Evolutionary conservation across 352 stramenopile genomes (phyloP).

Genomic region (Phytopythium delawarense): DNA sequence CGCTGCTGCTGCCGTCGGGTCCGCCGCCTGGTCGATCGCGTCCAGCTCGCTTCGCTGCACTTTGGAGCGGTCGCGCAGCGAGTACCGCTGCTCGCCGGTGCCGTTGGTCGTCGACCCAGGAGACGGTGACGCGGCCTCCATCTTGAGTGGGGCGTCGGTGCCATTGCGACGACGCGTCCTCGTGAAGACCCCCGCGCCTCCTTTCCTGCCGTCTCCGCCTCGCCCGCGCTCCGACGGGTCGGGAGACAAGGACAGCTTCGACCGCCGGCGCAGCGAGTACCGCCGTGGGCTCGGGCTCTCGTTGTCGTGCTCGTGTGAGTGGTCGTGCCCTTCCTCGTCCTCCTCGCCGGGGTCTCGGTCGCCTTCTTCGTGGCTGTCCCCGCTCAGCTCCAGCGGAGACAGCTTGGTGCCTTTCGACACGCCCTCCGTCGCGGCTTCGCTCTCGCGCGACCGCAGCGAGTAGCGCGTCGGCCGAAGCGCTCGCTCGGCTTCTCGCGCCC

Average conservation of each 20-base stretch:
- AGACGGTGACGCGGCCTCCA: conserved; percentile 10
- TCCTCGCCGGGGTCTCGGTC: conserved; percentile 21
- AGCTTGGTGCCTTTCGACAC: conserved; percentile 11
- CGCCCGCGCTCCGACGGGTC: not conserved
- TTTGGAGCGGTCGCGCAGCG: conserved; percentile 69
- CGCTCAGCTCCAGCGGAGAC: conserved; percentile 24
- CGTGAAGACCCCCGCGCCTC: conserved; percentile 11
- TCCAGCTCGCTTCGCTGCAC: conserved; percentile 31
- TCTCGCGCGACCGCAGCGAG: conserved; percentile 50
- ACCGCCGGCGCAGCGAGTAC: conserved; percentile 9
- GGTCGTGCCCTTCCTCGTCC: conserved; percentile 13
- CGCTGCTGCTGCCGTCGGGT: conserved; percentile 29
- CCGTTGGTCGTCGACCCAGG: conserved; percentile 14
- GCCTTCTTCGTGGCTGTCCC: conserved; percentile 12
- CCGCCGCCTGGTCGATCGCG: conserved; percentile 23
- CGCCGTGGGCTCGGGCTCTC: conserved; percentile 13
- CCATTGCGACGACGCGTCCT: conserved; percentile 22
- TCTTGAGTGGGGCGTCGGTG: conserved; percentile 12
- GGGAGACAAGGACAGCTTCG: not conserved
- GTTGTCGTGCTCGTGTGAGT: conserved; percentile 15
- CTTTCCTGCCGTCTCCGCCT: conserved; percentile 7
- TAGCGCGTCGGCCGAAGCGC: conserved; percentile 41
- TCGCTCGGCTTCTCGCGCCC: conserved; percentile 20
- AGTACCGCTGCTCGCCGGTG: conserved; percentile 45
- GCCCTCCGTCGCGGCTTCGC: conserved; percentile 14